Evolutionary conservation across 2,329 filamentous ascomycete genomes (phyloP).

Genomic region (Geosmithia putterillii): DNA sequence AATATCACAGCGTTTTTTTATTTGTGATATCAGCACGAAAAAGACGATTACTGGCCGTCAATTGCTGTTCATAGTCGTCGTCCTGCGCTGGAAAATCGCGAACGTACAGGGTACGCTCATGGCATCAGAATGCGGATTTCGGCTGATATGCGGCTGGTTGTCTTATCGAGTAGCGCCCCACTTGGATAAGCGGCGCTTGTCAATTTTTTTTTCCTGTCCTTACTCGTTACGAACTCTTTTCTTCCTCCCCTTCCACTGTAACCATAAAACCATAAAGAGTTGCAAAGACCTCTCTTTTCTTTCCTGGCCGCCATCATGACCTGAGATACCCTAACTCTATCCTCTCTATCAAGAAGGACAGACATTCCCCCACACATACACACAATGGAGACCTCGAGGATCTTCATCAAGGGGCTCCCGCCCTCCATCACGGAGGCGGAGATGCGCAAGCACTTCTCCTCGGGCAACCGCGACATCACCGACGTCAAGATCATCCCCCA

Average conservation of each 20-base stretch:
- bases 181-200: background rate
- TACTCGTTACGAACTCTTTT: no score
- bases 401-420: conserved; percentile 75
- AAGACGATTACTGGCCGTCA: no score
- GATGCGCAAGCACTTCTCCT: conserved; percentile 79
- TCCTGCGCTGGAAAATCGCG: background rate
- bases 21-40: no score
- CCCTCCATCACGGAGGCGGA: conserved; percentile 75
- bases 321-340: background rate
- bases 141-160: background rate
- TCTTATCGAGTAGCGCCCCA: background rate
- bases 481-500: conserved; percentile 86
- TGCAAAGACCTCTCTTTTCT: background rate
- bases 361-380: background rate
- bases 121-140: no score
- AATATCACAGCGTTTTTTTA: no score
- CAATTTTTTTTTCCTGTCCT: background rate
- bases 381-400: conserved; percentile 13
- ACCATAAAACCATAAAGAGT: background rate
- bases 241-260: background rate
- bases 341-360: background rate
- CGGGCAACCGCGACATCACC: conserved; percentile 61
- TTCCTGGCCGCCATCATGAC: background rate
- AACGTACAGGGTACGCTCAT: background rate
- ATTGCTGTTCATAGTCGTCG: no score